phyloP scores from a whole-genome alignment of 495 filamentous ascomycete genomes.

The Hypoxylon lienhwacheense region DNA sequence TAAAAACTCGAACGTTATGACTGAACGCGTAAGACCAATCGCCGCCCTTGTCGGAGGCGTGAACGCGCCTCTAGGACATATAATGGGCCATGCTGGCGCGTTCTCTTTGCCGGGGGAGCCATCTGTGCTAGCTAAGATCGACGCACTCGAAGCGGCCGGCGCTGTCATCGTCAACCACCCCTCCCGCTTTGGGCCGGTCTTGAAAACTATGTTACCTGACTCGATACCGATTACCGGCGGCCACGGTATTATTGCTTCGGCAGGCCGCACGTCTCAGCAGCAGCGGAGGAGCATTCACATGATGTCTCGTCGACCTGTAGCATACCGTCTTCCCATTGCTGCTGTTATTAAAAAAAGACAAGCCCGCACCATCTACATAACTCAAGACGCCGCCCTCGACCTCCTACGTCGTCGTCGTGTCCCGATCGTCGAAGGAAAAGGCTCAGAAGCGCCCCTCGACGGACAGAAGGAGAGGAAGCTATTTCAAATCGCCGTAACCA shows the following conservation, averaged over 20 bases:
- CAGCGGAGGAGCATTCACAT: constrained; percentile 59
- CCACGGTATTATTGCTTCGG: constrained; percentile 22
- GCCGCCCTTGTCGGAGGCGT: constrained; percentile 76
- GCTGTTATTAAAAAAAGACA: too few relatives aligned
- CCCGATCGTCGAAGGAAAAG: constrained; percentile 45
- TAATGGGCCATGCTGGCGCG: constrained; percentile 91
- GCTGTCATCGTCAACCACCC: constrained; percentile 80
- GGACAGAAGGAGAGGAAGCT: not conserved
- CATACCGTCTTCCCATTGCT: not conserved
- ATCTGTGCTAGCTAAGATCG: constrained; percentile 64
- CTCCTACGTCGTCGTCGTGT: constrained; percentile 60
- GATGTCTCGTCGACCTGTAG: constrained; percentile 30
- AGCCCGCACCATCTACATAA: constrained; percentile 61
- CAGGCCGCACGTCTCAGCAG: constrained; percentile 35
- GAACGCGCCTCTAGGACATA: constrained; percentile 63
- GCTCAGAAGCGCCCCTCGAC: constrained; percentile 40
- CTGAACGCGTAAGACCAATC: constrained; percentile 62
- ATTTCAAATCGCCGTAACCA: constrained; percentile 57
- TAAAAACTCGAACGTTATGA: not conserved
- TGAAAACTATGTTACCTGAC: constrained; percentile 54
- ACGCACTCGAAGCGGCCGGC: constrained; percentile 67
- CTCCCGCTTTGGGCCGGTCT: constrained; percentile 72
- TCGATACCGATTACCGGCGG: too few relatives aligned
- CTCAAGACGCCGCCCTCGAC: constrained; percentile 58
- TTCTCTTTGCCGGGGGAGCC: constrained; percentile 70